Base-by-base conservation (phyloP, 345 rosid genomes). In the Sonneratia alba region DNA sequence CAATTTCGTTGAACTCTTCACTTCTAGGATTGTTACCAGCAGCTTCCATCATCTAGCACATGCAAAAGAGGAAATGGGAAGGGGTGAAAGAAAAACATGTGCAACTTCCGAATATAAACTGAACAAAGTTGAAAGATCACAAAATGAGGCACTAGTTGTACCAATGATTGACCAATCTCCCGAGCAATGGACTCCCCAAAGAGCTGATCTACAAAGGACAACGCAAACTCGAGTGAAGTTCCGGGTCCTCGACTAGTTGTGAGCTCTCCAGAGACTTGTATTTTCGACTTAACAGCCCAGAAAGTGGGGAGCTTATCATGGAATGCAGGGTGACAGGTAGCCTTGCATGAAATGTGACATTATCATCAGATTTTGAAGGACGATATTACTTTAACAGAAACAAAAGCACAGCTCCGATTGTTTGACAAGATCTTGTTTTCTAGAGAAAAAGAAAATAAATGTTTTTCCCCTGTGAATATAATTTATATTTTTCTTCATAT, bases 211-310 rank as follows among this genome's bases (percentile, higher is more conserved):
- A 79, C 96, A 36, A 91, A 84, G 78, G 89, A 85, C 62, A 94
- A 74, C 70, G 96, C 95, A 82, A 94, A 94, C 83, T 79, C 79
- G 62, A 90, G 89, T 73, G 91, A 85, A 78, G 98, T 94, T 63
- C 97, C 98, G 1, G 98, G 96, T 64, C 97, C 97, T 65, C 88
- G 95, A 77, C 98, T 91, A 57, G 98, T 94, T 64, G 97, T 94
- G 73, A 90, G 89, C 81, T 88, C 96, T 68, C 91, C 89, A 11
- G 97, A 91, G 76, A 91, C 87, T 83, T 86, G 93, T 75, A 90
- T 74, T 76, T 87, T 90, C n/a, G 97, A 82, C 75, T 86, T 85
- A 71, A 91, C 98, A 64, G 98, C 95, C 96, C 97, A 91, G 73
- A 90, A 88, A 27, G 87, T 85, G 21, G 98, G 96, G 77, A 94